Evolutionary conservation across 78 protist species (phyloP), one percentile per base, ranked within the genome.

Genomic region (Monosiga brevicollis): DNA sequence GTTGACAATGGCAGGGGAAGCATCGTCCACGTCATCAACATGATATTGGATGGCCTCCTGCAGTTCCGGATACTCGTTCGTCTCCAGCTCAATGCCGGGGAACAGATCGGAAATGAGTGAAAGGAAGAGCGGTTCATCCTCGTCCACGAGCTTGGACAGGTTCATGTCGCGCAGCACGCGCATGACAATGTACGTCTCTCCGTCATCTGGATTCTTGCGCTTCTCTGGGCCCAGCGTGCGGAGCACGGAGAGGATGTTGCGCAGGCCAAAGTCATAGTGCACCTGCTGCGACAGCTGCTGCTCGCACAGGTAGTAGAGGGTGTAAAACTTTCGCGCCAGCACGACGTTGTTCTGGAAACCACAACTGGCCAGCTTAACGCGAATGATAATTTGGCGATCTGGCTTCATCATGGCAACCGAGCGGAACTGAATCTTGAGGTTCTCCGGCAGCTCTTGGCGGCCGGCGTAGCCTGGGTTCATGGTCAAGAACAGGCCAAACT

Each of bases 231-330:
- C 99, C 2, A 98, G 97, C 24, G 85, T 73, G 15, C 87, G 92
- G 73, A 98, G 90, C 20, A 94, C 97, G 70, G 91, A 83, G 92
- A 96, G 96, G 24, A 98, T 87, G 23, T 98, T 95, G 38, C 99
- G 98, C 37, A 98, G 84, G 34, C 99, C 99, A 79, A 96, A 98
- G 91, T 98, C 99, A 83, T 98, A 98, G 87, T 98, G 99, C 22
- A 75, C 26, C 90, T 95, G 98, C 81, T 79, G 77, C 10, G 95
- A 87, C 49, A 98, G 90, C 80, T 95, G 98, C 62, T 91, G 95
- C 73, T 84, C 80, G 85, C 98, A 96, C 40, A 96, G 90, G 26
- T 88, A 39, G 91, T 96, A 98, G 73, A 98, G 89, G n/a, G 97
- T 93, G 29, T 96, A 98, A 78, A 94, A 85, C 88, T 95, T 95